Evolutionary conservation across 257 asterid species (phyloP).

Genomic region (Capsicum chinense): DNA sequence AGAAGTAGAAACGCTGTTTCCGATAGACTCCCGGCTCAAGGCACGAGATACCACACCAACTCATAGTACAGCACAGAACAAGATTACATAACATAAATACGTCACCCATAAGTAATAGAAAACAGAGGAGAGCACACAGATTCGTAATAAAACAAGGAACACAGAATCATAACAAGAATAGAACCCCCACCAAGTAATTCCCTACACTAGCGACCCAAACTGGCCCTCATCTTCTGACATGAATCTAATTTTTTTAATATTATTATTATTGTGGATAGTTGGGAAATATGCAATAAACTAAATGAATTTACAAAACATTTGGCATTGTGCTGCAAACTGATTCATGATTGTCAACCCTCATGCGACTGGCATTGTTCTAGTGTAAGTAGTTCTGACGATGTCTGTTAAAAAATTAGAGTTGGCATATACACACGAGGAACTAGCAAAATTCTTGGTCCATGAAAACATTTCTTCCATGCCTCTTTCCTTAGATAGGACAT

Average conservation of each 20-base stretch:
- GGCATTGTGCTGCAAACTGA: background rate
- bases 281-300: background rate
- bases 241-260: background rate
- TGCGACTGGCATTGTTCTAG: background rate
- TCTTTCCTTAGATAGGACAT: background rate
- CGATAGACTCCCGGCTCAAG: too few species aligned
- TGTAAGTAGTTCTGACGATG: background rate
- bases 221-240: background rate
- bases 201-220: too few species aligned
- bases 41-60: too few species aligned
- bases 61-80: too few species aligned
- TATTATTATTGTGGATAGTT: background rate
- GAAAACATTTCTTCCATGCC: background rate
- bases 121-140: too few species aligned
- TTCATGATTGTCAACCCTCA: background rate
- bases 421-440: background rate
- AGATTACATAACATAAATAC: too few species aligned
- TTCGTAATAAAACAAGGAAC: too few species aligned
- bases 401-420: background rate
- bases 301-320: background rate
- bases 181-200: too few species aligned
- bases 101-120: too few species aligned
- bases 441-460: background rate
- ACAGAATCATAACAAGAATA: too few species aligned
- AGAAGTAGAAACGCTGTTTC: too few species aligned